Evolutionary conservation across 192 early-diverging fungal species (phyloP).

Genomic region (Entomortierella chlamydospora): DNA sequence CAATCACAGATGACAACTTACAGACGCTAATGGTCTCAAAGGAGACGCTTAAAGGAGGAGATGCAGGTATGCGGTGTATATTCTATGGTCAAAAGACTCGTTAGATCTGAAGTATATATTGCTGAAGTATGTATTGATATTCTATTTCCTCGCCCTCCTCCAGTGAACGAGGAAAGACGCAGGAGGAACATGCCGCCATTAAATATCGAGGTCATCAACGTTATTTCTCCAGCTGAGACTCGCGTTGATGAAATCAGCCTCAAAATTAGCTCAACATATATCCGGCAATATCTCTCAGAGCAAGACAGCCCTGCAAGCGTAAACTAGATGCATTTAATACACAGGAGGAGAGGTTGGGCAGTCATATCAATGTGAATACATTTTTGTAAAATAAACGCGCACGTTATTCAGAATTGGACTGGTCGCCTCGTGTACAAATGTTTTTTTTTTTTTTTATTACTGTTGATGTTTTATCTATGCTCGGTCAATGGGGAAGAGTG

Average conservation of each 20-base stretch:
- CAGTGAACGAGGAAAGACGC: slow-evolving; percentile 83
- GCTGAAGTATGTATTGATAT: neutral
- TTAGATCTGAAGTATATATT: too few species aligned
- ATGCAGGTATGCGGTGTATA: slow-evolving; percentile 62
- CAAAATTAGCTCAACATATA: slow-evolving; percentile 86
- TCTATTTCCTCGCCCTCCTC: neutral
- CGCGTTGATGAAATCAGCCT: slow-evolving; percentile 54
- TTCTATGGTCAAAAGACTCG: too few species aligned
- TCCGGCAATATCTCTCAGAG: slow-evolving; percentile 68
- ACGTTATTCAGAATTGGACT: too few species aligned
- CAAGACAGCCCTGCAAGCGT: neutral
- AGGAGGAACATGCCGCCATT: slow-evolving; percentile 66
- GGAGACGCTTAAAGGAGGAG: slow-evolving; percentile 84
- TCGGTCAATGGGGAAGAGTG: too few species aligned
- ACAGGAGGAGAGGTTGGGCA: too few species aligned
- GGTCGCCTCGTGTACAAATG: too few species aligned
- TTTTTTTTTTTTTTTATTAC: too few species aligned
- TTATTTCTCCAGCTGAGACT: slow-evolving; percentile 61
- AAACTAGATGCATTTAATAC: too few species aligned
- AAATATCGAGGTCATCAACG: slow-evolving; percentile 79
- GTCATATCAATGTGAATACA: too few species aligned
- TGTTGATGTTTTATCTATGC: neutral
- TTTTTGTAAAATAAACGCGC: too few species aligned
- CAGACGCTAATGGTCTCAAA: slow-evolving; percentile 84
- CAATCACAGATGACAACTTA: slow-evolving; percentile 75